These are phyloP conservation scores for Rhododendron williamsianum DNA, from an alignment of 148 eudicot species.

Conservation along the genomic window DNA sequence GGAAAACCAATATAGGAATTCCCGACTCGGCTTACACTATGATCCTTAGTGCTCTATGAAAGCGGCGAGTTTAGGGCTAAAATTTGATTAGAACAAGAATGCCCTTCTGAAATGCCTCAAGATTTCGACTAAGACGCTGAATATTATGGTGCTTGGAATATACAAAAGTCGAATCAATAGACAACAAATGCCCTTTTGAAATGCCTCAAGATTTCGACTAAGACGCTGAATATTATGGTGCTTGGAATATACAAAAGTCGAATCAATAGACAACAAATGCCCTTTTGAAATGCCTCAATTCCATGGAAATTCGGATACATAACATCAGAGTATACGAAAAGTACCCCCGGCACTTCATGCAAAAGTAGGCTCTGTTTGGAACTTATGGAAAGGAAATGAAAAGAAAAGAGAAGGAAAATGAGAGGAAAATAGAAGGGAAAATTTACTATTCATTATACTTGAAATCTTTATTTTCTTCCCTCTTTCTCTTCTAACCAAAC, in stretches of 20 bases:
- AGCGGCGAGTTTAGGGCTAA: not conserved
- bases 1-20: too few species aligned
- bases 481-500: too few species aligned
- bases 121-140: not conserved
- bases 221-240: not conserved
- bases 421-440: too few species aligned
- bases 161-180: not conserved
- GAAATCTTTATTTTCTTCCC: too few species aligned
- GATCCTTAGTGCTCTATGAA: too few species aligned
- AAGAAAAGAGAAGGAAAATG: too few species aligned
- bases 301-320: not conserved
- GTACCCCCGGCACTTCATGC: not conserved
- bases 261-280: not conserved
- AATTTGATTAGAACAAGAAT: not conserved
- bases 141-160: not conserved
- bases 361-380: not conserved
- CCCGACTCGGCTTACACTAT: too few species aligned
- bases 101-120: not conserved
- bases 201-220: not conserved
- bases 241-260: not conserved
- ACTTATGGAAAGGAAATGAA: too few species aligned
- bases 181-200: too few species aligned
- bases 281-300: not conserved
- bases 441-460: too few species aligned
- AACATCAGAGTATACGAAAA: not conserved